Base-by-base conservation (phyloP, 306 rosid genomes). In the Phaseolus lunatus region DNA sequence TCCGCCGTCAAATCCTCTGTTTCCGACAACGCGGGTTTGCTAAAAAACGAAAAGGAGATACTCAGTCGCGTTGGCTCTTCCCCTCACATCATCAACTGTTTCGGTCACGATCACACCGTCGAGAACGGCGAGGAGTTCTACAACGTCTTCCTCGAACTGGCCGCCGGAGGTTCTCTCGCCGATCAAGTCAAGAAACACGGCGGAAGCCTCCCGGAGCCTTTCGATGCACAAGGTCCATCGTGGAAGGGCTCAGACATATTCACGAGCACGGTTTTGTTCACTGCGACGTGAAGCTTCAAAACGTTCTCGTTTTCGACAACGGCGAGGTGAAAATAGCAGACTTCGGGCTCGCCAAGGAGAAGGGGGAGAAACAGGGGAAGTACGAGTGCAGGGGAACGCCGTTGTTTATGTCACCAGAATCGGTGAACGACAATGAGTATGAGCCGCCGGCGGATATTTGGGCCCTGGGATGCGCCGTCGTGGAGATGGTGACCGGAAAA, bases 241-340 rank as follows among this genome's bases (percentile, higher is more conserved):
- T 90, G 0, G 73, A 80, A 67, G 97, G 95, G 2, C 89, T 94
- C 4, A 13, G 66, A 0, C 78, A 73, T 48, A n/a, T 94, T 56
- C 98, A 94, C 68, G 54, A 76, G 0, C 82, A 79, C 0, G 96
- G 93, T 7, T 90, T 87, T n/a, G 96, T 94, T 47, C 98, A 92
- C 87, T 92, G 98, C 67, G 97, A 94, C 12, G 26, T 94, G 20
- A 94, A 94, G 87, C 91, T 90, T 3, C 81, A 83, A 12, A 94
- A 94, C 66, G 78, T 94, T 16, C 95, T 92, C 0, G 76, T 92
- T 16, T 92, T 94, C 24, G 86, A 45, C 2, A 44, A 85, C 48
- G 96, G 78, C 0, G 77, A 41, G 0, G 83, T 83, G 19, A 94
- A 94, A 66, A 85, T 94, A 3, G 93, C 96, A 0, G 97, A 94